Percentiles rank a stretch among this genome's conserved stretches.
phyloP scores from a whole-genome alignment of 352 stramenopile species.

The Pythium phragmiticola region DNA sequence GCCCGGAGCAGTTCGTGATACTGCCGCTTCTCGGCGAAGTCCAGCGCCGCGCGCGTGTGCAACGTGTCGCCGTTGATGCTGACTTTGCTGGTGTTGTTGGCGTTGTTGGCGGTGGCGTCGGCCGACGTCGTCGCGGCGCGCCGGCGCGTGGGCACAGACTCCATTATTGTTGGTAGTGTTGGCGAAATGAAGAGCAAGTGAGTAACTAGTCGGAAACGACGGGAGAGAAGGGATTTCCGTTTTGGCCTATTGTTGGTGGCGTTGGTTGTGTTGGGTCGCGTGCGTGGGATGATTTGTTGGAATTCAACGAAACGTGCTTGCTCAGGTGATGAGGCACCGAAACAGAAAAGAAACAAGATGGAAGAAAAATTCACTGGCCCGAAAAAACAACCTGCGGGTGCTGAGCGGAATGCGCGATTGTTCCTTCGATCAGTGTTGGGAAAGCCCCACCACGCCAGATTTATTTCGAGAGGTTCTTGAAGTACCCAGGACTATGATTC shows the following conservation, averaged over 20 bases:
- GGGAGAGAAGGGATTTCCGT: not conserved
- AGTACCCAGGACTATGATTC: not conserved
- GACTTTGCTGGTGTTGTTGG: not conserved
- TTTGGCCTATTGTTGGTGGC: no score
- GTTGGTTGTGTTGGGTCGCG: not conserved
- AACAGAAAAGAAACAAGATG: slow-evolving; percentile 3
- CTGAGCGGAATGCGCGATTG: not conserved
- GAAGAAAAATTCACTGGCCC: not conserved
- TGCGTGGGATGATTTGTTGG: not conserved
- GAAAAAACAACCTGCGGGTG: not conserved
- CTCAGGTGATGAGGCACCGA: not conserved
- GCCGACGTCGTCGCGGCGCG: slow-evolving; percentile 14
- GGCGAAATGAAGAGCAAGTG: not conserved
- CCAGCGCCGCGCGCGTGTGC: slow-evolving; percentile 17
- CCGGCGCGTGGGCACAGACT: slow-evolving; percentile 11
- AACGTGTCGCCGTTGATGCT: not conserved
- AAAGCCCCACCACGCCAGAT: slow-evolving; percentile 16
- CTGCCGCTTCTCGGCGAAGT: slow-evolving; percentile 23
- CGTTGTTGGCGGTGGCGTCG: not conserved
- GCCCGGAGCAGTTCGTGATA: slow-evolving; percentile 26
- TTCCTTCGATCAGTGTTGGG: slow-evolving; percentile 6
- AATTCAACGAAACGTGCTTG: not conserved
- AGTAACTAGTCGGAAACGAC: not conserved
- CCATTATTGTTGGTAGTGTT: slow-evolving; percentile 11
- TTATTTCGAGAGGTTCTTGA: slow-evolving; percentile 18